A percentile compares a stretch with the other conserved stretches of the same genome.
phyloP scores from a whole-genome alignment of 2,329 filamentous ascomycete genomes.

The Chalara sp. region DNA sequence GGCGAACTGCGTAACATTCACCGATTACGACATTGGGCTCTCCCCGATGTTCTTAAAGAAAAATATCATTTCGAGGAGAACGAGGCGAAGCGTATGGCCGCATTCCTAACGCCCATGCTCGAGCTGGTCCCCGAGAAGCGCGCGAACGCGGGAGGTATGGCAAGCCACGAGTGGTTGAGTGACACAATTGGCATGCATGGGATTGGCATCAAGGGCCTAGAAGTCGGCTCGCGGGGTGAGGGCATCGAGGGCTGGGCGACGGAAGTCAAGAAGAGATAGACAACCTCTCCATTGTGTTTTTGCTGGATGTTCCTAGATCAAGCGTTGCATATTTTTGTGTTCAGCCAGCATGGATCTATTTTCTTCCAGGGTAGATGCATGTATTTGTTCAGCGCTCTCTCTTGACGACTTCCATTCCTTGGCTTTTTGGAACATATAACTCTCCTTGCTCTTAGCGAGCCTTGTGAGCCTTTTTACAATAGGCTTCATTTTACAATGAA shows the following conservation, averaged over 20 bases:
- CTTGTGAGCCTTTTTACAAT: too few relatives aligned
- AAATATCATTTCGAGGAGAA: slow-evolving; percentile 93
- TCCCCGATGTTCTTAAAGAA: slow-evolving; percentile 86
- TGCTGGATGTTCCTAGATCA: too few relatives aligned
- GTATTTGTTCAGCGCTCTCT: too few relatives aligned
- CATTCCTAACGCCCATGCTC: slow-evolving; percentile 86
- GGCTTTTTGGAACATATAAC: too few relatives aligned
- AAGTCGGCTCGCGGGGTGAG: slow-evolving; percentile 77
- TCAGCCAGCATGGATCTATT: too few relatives aligned
- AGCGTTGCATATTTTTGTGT: too few relatives aligned
- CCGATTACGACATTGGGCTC: slow-evolving; percentile 88
- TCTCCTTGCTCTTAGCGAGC: too few relatives aligned
- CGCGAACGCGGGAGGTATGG: slow-evolving; percentile 95
- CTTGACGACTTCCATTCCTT: too few relatives aligned
- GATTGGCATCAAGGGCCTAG: slow-evolving; percentile 63
- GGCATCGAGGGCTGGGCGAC: slow-evolving; percentile 91
- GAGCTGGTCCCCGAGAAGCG: slow-evolving; percentile 81
- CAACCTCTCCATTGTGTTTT: too few relatives aligned
- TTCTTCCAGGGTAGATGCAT: too few relatives aligned
- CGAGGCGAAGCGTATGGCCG: slow-evolving; percentile 70
- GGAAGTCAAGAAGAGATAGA: slow-evolving; percentile 74
- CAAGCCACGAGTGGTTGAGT: slow-evolving; percentile 73
- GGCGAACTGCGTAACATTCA: slow-evolving; percentile 97
- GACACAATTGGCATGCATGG: slow-evolving; percentile 85
- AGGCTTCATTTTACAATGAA: too few relatives aligned